Conservation (phyloP, 1,284 basidiomycete genomes). For the Ustilago shanxiensis region DNA sequence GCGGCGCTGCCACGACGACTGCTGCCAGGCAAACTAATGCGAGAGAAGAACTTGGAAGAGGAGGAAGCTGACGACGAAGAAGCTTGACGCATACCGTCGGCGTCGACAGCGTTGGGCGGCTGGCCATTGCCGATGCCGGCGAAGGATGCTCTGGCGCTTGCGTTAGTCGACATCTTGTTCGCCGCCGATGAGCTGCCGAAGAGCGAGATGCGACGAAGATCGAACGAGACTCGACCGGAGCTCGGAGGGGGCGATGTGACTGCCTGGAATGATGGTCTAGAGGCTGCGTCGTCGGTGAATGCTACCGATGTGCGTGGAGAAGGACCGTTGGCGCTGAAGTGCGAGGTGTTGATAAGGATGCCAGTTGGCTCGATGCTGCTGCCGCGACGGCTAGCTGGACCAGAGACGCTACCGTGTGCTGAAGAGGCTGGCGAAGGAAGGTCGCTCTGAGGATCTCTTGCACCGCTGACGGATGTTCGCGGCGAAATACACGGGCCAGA, state of each 20-base stretch:
- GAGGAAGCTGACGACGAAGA: slow-evolving; percentile 17
- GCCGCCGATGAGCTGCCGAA: slow-evolving; percentile 15
- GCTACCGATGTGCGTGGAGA: slow-evolving; percentile 7
- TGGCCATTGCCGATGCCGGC: slow-evolving; percentile 26
- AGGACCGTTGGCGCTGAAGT: background rate
- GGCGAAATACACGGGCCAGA: slow-evolving; percentile 26
- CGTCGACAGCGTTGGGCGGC: slow-evolving; percentile 7
- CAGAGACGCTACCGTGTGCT: slow-evolving; percentile 18
- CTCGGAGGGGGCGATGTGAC: background rate
- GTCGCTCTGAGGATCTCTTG: slow-evolving; percentile 1
- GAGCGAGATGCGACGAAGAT: slow-evolving; percentile 26
- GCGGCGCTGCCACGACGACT: slow-evolving; percentile 34
- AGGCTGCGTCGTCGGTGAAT: background rate
- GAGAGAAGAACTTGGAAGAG: slow-evolving; percentile 45
- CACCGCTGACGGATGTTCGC: slow-evolving; percentile 19
- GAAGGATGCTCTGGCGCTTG: slow-evolving; percentile 11
- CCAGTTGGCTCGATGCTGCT: slow-evolving; percentile 25
- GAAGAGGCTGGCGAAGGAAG: slow-evolving; percentile 29
- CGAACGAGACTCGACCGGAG: slow-evolving; percentile 30
- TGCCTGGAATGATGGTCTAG: slow-evolving; percentile 4
- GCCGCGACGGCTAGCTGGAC: slow-evolving; percentile 23
- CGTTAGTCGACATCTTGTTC: slow-evolving; percentile 25
- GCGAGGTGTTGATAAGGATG: background rate
- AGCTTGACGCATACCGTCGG: slow-evolving; percentile 9
- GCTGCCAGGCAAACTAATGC: slow-evolving; percentile 34